These are phyloP conservation scores for Pseudoscleropodium purum DNA, from an alignment of 225 moss, liverwort and hornwort species.

Conservation along the genomic window DNA sequence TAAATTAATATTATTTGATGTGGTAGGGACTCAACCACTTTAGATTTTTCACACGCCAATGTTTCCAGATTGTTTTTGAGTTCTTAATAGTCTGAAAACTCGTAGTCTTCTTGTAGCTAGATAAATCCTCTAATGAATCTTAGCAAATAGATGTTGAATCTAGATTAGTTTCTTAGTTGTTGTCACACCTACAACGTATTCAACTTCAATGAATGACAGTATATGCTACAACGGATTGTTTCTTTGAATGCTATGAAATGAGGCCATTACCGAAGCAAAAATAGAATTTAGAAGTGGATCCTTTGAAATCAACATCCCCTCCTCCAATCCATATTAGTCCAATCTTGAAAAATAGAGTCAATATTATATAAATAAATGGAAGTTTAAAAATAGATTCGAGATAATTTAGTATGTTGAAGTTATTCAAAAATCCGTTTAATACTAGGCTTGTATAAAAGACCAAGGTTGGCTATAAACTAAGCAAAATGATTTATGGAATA, in stretches of 20 bases:
- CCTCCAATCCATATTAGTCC: background rate
- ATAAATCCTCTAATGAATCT: background rate
- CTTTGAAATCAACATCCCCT: background rate
- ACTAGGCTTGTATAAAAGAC: rapidly evolving
- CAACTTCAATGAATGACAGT: background rate
- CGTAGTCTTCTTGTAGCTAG: too few species aligned
- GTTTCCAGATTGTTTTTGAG: too few species aligned
- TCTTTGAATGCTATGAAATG: background rate
- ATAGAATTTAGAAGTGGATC: background rate
- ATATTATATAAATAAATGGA: background rate
- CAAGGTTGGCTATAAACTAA: too few species aligned
- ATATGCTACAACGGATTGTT: background rate
- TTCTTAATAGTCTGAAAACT: too few species aligned
- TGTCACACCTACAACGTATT: background rate
- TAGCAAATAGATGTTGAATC: background rate
- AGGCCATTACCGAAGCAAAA: background rate
- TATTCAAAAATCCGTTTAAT: background rate
- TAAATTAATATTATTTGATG: too few species aligned
- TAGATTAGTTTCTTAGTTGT: background rate
- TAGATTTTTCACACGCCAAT: too few species aligned
- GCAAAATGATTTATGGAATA: background rate
- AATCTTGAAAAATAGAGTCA: background rate
- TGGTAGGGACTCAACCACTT: too few species aligned
- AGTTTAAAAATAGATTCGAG: background rate
- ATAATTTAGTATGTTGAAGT: background rate